These are phyloP conservation scores for Haematococcus lacustris DNA, from an alignment of 139 green algal genomes.

Conservation along the genomic window DNA sequence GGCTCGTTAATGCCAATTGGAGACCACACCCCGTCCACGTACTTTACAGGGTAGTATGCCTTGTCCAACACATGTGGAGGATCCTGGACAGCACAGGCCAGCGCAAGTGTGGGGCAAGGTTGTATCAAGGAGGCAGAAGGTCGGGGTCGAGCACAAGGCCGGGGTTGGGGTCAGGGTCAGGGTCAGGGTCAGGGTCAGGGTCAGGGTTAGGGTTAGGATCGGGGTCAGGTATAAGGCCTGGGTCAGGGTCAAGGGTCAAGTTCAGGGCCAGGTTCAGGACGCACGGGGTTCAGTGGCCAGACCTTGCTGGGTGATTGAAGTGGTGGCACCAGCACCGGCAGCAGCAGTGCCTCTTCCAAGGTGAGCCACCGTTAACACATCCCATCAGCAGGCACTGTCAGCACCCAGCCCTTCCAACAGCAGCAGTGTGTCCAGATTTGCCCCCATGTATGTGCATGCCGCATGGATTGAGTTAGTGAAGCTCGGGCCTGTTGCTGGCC, in stretches of 20 bases:
- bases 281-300: background rate
- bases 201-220: no score
- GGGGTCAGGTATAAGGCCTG: no score
- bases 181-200: no score
- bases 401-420: no score
- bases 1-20: slow-evolving; percentile 11
- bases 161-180: no score
- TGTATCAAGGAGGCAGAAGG: background rate
- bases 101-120: background rate
- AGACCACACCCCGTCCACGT: slow-evolving; percentile 7
- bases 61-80: slow-evolving; percentile 36
- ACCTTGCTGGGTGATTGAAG: background rate
- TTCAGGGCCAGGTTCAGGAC: background rate
- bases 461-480: no score
- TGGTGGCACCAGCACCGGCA: background rate
- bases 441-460: no score
- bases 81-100: slow-evolving; percentile 13
- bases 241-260: no score
- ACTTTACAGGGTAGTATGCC: slow-evolving; percentile 17
- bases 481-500: no score
- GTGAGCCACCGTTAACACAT: background rate
- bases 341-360: background rate
- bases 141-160: background rate
- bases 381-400: no score
- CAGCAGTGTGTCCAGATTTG: no score